These are phyloP conservation scores for Candida insectalens DNA, from an alignment of 805 yeast species.

Conservation along the genomic window DNA sequence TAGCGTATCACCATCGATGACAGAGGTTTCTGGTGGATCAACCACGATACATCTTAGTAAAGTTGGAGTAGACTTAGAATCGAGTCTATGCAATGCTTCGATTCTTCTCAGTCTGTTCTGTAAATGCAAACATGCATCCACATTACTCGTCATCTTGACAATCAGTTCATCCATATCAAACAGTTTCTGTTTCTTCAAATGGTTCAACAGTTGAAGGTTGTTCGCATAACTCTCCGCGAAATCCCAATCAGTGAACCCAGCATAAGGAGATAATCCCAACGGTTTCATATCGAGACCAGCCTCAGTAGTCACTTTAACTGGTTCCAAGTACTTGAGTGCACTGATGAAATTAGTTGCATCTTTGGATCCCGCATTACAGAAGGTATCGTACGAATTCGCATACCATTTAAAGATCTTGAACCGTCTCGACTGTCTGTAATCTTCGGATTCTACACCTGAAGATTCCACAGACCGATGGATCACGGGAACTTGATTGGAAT, in stretches of 20 bases:
- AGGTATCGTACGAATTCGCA: constrained; percentile 19
- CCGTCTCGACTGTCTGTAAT: constrained; percentile 19
- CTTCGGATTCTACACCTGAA: constrained; percentile 12
- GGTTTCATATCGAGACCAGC: constrained; percentile 10
- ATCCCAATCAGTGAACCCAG: constrained; percentile 18
- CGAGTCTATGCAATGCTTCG: background rate
- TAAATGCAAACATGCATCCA: background rate
- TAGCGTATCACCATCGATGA: constrained; percentile 16
- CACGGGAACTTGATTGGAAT: constrained; percentile 16
- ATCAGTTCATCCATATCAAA: constrained; percentile 5
- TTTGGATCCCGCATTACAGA: constrained; percentile 9
- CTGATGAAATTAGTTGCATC: constrained; percentile 15
- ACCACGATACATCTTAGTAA: constrained; percentile 36
- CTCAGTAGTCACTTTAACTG: constrained; percentile 2
- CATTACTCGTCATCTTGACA: constrained; percentile 5
- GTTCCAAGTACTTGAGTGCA: constrained; percentile 13
- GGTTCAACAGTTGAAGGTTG: constrained; percentile 23
- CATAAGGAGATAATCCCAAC: constrained; percentile 19
- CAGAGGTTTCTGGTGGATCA: constrained; percentile 20
- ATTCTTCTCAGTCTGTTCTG: constrained; percentile 7
- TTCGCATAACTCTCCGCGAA: constrained; percentile 20
- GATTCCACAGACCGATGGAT: constrained; percentile 20
- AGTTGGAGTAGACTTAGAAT: background rate
- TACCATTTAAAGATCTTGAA: constrained; percentile 21
- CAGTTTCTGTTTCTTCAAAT: constrained; percentile 24